Percentiles rank a stretch among this genome's conserved stretches.
Evolutionary conservation across 1,284 basidiomycete species (phyloP).

Genomic region (Bjerkandera adusta): DNA sequence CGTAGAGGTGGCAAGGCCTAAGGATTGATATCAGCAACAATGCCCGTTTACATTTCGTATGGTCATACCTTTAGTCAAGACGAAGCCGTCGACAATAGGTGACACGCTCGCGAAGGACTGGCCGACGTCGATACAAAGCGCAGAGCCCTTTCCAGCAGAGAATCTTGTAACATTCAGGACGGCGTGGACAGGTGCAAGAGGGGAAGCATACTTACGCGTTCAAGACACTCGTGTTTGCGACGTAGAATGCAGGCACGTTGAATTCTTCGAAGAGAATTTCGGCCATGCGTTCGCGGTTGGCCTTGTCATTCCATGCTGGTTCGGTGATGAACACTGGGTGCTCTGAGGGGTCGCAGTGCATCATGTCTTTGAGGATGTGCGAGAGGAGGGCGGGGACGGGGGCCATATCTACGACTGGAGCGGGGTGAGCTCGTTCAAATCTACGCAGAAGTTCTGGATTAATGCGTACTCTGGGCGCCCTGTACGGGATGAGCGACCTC

Average conservation of each 20-base stretch:
- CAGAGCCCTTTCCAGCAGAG: constrained; percentile 94
- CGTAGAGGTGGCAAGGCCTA: constrained; percentile 69
- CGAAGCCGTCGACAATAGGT: constrained; percentile 97
- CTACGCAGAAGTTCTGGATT: not conserved
- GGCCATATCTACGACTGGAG: constrained; percentile 75
- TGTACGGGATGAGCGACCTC: constrained; percentile 83
- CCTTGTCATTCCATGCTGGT: constrained; percentile 92
- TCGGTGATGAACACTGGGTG: constrained; percentile 95
- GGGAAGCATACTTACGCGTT: constrained; percentile 68
- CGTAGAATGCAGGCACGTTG: constrained; percentile 93
- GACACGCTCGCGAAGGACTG: constrained; percentile 87
- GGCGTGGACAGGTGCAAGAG: not conserved
- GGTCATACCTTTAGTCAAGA: constrained; percentile 87
- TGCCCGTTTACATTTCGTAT: not conserved
- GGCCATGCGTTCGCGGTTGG: constrained; percentile 89
- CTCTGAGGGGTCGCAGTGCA: constrained; percentile 74
- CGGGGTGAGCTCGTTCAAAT: not conserved
- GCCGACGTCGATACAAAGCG: constrained; percentile 93
- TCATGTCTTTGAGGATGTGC: constrained; percentile 73
- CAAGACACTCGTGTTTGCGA: constrained; percentile 94
- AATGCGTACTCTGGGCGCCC: constrained; percentile 79
- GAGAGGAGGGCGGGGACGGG: constrained; percentile 73
- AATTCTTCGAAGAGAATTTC: constrained; percentile 98
- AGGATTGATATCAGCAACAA: not conserved
- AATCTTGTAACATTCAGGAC: constrained; percentile 56